Percentiles rank a stretch among this genome's conserved stretches.
phyloP scores from a whole-genome alignment of 1,284 basidiomycete species.

The Xerocomus amazonicus region DNA sequence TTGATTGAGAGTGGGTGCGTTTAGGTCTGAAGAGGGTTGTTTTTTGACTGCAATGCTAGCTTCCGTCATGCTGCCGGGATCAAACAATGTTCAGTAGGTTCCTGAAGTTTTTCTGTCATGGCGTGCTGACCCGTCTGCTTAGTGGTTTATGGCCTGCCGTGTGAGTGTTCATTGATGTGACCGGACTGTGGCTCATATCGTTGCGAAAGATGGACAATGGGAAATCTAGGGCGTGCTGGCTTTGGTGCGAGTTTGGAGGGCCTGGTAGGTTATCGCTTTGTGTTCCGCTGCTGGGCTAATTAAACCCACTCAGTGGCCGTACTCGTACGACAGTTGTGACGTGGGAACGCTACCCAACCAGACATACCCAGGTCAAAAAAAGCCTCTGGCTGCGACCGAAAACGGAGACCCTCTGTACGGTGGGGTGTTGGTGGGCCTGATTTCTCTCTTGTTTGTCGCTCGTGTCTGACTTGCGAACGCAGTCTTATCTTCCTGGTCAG shows the following conservation, averaged over 20 bases:
- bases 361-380: slow-evolving; percentile 53
- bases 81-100: slow-evolving; percentile 44
- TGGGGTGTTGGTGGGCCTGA: slow-evolving; percentile 37
- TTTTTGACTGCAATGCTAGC: slow-evolving; percentile 36
- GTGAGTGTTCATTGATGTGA: slow-evolving; percentile 29
- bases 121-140: slow-evolving; percentile 9
- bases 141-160: slow-evolving; percentile 75
- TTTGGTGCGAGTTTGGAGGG: slow-evolving; percentile 70
- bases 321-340: slow-evolving; percentile 75
- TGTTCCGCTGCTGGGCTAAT: not conserved
- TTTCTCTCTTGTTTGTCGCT: slow-evolving; percentile 1
- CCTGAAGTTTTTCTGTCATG: not conserved
- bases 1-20: slow-evolving; percentile 55
- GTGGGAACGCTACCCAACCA: slow-evolving; percentile 83
- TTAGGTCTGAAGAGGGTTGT: slow-evolving; percentile 23
- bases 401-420: slow-evolving; percentile 42
- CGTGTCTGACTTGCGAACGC: slow-evolving; percentile 5
- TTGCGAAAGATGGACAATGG: slow-evolving; percentile 65
- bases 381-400: slow-evolving; percentile 44
- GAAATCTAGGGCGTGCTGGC: slow-evolving; percentile 74
- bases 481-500: slow-evolving; percentile 80
- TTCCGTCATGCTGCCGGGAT: slow-evolving; percentile 57
- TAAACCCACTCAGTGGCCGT: slow-evolving; percentile 47
- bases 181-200: slow-evolving; percentile 1
- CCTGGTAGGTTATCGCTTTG: slow-evolving; percentile 33